Base-by-base conservation (phyloP, 257 asterid genomes). In the Solanum pinnatisectum region DNA sequence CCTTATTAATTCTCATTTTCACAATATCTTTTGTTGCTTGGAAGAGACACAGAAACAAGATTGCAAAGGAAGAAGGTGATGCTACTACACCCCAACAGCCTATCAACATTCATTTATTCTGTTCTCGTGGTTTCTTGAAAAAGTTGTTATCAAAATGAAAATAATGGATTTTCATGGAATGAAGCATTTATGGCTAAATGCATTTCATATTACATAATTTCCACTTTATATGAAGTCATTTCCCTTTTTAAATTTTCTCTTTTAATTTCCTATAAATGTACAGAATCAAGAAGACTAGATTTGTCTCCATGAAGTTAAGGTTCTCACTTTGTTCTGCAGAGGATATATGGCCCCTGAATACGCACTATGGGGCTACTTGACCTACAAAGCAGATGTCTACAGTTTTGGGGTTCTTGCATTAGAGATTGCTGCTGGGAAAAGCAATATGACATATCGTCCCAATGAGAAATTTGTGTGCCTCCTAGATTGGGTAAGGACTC, bases 401-500 rank as follows among this genome's bases (percentile, higher is more conserved):
- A 37, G 40, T 37, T 94, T 94, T 67, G 98, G 95, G 4, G 89
- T 93, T 4, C 93, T 94, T 88, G 93, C 94, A 5, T 87, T 94
- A 60, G 94, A 95, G 87, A 89, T 93, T 22, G 92, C 92, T 83
- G 92, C 94, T 52, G 95, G 94, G 78, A 95, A 89, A 89, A 93
- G 84, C 89, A 94, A 91, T 87, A 91, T 92, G 93, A 89, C 92
- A 68, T 92, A 83, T 81, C 90, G 93, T 8, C 95, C 92, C 11
- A 78, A 83, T 46, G 96, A 88, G 85, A 89, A 93, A 40, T 90
- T 89, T 84, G 89, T 94, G 18, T 94, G 95, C 83, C 93, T 95
- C 85, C 95, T 92, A 74, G 96, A 95, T 40, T 91, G 93, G 96
- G 98, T 95, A 90, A 88, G 94, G 49, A 37, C 52, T 5, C 10